Evolutionary conservation across 1,284 basidiomycete species (phyloP), one percentile per base, ranked within the genome.

Genomic region (Stereum hirsutum): DNA sequence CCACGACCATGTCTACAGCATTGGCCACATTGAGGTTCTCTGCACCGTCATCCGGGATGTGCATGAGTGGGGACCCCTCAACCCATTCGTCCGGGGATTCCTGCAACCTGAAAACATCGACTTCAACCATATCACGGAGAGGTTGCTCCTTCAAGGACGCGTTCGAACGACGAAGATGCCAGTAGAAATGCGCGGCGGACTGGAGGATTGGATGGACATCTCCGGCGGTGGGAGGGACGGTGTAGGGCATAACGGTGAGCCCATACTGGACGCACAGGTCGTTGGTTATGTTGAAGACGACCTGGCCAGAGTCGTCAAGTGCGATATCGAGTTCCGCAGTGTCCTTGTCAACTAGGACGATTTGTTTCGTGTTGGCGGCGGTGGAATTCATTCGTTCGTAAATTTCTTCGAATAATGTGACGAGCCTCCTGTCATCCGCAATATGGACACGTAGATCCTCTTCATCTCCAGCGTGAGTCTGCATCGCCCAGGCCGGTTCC

Each of bases 161-260:
- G 28, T n/a, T 30, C n/a, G 40, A 19, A 23, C 41, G 41, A 25
- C 41, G 41, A 4, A 43, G 33, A 30, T 43, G 41, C 41, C 41
- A 43, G 35, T 35, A 37, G 19, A 23, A 43, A 25, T 43, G 41
- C 3, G 41, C 41, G 4, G 41, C 32, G 25, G 33, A 31, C 14
- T 24, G 20, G 12, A 43, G 15, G 25, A 43, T 27, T 5, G 32
- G 41, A 20, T 23, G 24, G 14, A 43, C 14, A 23, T 11, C 26
- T 6, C n/a, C 15, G 10, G 33, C 19, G 11, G 35, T 12, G 7
- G 35, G 41, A 10, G 5, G 32, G 11, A 27, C 32, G 14, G 33
- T 25, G 26, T 36, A 21, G n/a, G 24, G 28, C n/a, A 43, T 14
- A 14, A 31, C 32, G 6, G 20, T 24, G 4, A 43, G 41, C 2